A percentile compares a stretch with the other conserved stretches of the same genome.
Conservation (phyloP, 306 rosid genomes). For the Begonia fuchsioides region DNA sequence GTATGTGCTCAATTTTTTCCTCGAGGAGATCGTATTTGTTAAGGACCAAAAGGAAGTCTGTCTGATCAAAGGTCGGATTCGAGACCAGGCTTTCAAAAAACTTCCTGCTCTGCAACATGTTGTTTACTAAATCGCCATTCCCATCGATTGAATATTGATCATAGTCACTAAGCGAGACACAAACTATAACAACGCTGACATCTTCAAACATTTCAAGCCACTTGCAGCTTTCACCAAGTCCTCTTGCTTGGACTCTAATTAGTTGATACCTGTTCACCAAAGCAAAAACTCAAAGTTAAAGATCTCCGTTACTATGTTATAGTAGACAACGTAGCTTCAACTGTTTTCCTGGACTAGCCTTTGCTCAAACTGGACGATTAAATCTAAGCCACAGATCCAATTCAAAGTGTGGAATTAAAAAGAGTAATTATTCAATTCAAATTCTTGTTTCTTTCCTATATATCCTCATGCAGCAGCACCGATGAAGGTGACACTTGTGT, state of each 20-base stretch:
- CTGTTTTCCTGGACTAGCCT: too few species aligned
- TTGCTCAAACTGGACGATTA: too few species aligned
- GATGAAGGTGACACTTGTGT: too few species aligned
- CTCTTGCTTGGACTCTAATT: slow-evolving; percentile 33
- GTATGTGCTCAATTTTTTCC: slow-evolving; percentile 56
- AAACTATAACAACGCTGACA: slow-evolving; percentile 75
- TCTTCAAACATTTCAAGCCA: slow-evolving; percentile 99
- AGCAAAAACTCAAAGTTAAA: slow-evolving; percentile 2
- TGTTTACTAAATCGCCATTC: slow-evolving; percentile 52
- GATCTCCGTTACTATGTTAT: too few species aligned
- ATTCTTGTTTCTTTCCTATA: too few species aligned
- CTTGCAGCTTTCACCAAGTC: slow-evolving; percentile 87
- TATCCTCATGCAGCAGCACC: too few species aligned
- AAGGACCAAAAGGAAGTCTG: slow-evolving; percentile 77
- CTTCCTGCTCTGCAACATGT: slow-evolving; percentile 62
- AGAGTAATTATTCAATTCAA: too few species aligned
- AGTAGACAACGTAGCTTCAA: too few species aligned
- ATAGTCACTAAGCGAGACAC: slow-evolving; percentile 79
- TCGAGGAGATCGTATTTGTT: slow-evolving; percentile 76
- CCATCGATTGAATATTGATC: slow-evolving; percentile 59
- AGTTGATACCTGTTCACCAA: slow-evolving; percentile 43
- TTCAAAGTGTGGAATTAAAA: too few species aligned
- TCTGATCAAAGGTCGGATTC: slow-evolving; percentile 77
- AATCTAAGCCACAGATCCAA: too few species aligned
- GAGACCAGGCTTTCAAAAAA: slow-evolving; percentile 72